Conservation (phyloP, 2,329 filamentous ascomycete species). For the Sporothrix brunneoviolacea region DNA sequence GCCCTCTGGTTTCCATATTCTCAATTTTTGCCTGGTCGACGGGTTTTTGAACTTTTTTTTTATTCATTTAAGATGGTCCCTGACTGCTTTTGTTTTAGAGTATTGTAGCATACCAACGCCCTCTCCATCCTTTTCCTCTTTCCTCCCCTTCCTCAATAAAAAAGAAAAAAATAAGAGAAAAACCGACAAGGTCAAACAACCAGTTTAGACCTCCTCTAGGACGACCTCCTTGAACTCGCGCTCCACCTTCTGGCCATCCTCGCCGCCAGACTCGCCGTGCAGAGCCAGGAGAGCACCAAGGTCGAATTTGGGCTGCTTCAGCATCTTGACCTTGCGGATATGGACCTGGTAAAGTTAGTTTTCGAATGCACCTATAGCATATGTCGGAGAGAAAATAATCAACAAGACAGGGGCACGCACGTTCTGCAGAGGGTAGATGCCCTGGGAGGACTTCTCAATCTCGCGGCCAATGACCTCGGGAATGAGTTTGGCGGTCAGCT, state of each 20-base stretch:
- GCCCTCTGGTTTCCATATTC: no score
- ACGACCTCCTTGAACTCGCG: constrained; percentile 99
- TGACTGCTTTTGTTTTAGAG: constrained; percentile 15
- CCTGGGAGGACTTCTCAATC: constrained; percentile 99
- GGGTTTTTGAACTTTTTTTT: constrained; percentile 10
- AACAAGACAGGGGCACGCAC: constrained; percentile 45
- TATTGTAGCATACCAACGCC: constrained; percentile 17
- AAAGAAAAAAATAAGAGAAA: constrained; percentile 10
- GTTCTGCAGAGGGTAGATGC: constrained; percentile 99
- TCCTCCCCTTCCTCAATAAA: background rate
- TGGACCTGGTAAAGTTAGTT: constrained; percentile 61
- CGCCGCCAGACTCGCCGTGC: constrained; percentile 95
- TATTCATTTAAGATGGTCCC: constrained; percentile 12
- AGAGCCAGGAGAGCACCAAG: constrained; percentile 92
- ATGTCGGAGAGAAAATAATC: no score
- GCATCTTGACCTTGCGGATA: constrained; percentile 99
- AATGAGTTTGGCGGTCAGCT: constrained; percentile 98
- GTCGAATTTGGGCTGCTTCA: constrained; percentile 99
- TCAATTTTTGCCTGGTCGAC: no score
- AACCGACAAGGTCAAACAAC: constrained; percentile 13
- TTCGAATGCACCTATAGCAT: no score
- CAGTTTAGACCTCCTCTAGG: constrained; percentile 80
- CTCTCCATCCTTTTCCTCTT: constrained; percentile 4
- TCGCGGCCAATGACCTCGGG: constrained; percentile 98
- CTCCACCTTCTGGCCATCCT: constrained; percentile 97